Conservation (phyloP, 345 rosid species). For the Atalantia buxifolia region DNA sequence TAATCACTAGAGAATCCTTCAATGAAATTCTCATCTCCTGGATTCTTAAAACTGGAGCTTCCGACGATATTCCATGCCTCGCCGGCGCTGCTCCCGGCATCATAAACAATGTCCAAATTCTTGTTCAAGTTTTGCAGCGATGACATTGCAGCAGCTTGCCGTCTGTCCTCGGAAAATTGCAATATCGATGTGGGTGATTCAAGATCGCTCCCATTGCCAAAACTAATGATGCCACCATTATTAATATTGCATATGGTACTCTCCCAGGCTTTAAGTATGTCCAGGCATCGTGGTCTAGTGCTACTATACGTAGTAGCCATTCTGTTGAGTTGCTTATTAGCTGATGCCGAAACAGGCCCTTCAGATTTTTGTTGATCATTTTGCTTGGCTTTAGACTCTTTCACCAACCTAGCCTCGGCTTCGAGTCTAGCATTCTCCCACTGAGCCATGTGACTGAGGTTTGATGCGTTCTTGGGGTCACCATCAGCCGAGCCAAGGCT, state of each 20-base stretch:
- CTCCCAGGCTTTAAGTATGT: constrained; percentile 22
- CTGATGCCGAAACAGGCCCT: not conserved
- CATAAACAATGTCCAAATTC: not conserved
- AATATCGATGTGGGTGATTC: not conserved
- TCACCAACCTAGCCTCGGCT: constrained; percentile 51
- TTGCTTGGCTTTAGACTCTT: constrained; percentile 28
- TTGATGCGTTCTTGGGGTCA: not conserved
- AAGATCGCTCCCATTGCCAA: not conserved
- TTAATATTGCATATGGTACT: not conserved
- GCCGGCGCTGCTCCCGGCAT: not conserved
- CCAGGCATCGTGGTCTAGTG: constrained; percentile 10
- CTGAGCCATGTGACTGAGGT: constrained; percentile 52
- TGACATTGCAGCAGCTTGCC: not conserved
- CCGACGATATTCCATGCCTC: not conserved
- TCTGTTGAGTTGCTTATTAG: constrained; percentile 2
- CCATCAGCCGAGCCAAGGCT: not conserved
- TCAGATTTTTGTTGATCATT: not conserved
- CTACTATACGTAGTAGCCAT: not conserved
- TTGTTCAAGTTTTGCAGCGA: not conserved
- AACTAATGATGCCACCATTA: not conserved
- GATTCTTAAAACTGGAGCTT: not conserved
- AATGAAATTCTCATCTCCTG: not conserved
- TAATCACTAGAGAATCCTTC: not conserved
- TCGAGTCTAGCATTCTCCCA: constrained; percentile 58
- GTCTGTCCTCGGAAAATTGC: not conserved